Evolutionary conservation across 345 rosid species (phyloP), one percentile per base, ranked within the genome.

Genomic region (Microcos paniculata): DNA sequence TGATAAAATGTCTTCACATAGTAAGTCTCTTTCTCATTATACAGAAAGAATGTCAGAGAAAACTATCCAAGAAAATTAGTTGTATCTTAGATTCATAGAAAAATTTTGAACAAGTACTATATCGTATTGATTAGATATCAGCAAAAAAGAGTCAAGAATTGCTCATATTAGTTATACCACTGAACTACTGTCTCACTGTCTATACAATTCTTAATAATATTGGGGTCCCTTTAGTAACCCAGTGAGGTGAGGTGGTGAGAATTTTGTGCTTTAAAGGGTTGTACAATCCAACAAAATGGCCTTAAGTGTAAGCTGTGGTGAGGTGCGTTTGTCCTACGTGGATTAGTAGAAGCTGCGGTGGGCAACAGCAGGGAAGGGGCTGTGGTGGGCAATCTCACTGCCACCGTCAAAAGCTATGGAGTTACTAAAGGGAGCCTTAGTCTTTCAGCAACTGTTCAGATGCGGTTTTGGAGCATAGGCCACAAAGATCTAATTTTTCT

Each of bases 1-100:
- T 72, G 71, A 58, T 76, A 30, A 11, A 46, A 10, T 35, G 58
- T 58, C 28, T 61, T 23, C 58, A 75, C 24, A n/a, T 19, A 14
- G 15, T 59, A 61, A 72, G 14, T 59, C 68, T 69, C 62, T 23
- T 49, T 59, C 68, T 69, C 62, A 33, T 49, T 51, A 68, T 7
- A 58, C 12, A 6, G 31, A 69, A 33, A n/a, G 28, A 77, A 51
- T 16, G 33, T 49, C 48, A 43, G 70, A 9, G 23, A 26, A 53
- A 70, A 51, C 13, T 15, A 55, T 4, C 19, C 70, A 31, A 48
- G 46, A 76, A 40, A 13, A 33, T 12, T 26, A 38, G 40, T 42
- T 33, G 30, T 21, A 40, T 7, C 4, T 69, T 46, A 15, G 35
- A n/a, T n/a, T n/a, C n/a, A n/a, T n/a, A n/a, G n/a, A 14, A 23